Conservation (phyloP, 768 basidiomycete genomes). For the Panus rudis region DNA sequence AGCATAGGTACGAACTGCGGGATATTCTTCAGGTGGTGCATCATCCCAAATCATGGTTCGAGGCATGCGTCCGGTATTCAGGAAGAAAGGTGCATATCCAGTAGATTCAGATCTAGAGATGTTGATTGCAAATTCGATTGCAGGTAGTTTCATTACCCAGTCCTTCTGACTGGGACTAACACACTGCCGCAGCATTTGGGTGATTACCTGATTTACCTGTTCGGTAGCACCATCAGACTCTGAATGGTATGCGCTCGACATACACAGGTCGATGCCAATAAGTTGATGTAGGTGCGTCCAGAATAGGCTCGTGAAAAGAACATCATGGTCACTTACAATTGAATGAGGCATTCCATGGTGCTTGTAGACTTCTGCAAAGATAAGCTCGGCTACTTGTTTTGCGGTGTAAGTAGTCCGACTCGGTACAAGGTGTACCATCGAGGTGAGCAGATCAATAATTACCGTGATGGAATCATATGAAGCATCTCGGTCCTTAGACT, state of each 20-base stretch:
- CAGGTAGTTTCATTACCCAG: slow-evolving; percentile 26
- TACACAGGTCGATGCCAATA: slow-evolving; percentile 22
- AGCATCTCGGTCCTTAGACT: slow-evolving; percentile 14
- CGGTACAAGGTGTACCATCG: slow-evolving; percentile 23
- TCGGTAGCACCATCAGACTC: slow-evolving; percentile 35
- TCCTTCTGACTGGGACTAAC: slow-evolving; percentile 24
- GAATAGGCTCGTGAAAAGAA: slow-evolving; percentile 34
- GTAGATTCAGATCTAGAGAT: slow-evolving; percentile 26
- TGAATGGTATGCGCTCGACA: slow-evolving; percentile 36
- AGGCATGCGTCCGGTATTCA: slow-evolving; percentile 27
- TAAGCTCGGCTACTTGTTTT: slow-evolving; percentile 26
- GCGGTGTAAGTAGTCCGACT: slow-evolving; percentile 25
- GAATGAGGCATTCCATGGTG: slow-evolving; percentile 30
- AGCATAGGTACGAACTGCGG: slow-evolving; percentile 25
- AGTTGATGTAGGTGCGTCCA: slow-evolving; percentile 30
- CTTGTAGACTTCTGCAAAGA: slow-evolving; percentile 30
- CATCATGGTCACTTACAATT: slow-evolving; percentile 36
- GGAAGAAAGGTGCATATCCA: slow-evolving; percentile 30
- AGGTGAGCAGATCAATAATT: slow-evolving; percentile 18
- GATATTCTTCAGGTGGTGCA: slow-evolving; percentile 7
- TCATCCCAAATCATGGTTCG: slow-evolving; percentile 25
- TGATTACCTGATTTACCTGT: slow-evolving; percentile 26
- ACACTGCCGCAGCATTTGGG: slow-evolving; percentile 24
- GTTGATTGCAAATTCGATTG: slow-evolving; percentile 34
- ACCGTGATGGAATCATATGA: slow-evolving; percentile 19